Conservation (phyloP, 2,329 filamentous ascomycete species). For the Didymella sp. region DNA sequence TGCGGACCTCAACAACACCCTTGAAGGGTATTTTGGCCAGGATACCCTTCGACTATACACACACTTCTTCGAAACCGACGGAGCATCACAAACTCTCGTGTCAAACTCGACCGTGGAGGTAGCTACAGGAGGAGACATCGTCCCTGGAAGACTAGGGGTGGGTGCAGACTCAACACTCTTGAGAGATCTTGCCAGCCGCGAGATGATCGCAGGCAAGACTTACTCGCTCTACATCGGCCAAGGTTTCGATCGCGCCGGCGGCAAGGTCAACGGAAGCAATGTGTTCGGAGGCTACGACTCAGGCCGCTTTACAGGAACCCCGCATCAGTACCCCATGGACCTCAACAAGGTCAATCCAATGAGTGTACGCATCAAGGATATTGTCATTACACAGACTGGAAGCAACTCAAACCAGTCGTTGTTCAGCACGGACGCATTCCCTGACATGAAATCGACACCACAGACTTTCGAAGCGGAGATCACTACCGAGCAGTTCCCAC, state of each 20-base stretch:
- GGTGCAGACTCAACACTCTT: slow-evolving; percentile 51
- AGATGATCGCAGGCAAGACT: slow-evolving; percentile 50
- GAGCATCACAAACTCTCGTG: slow-evolving; percentile 46
- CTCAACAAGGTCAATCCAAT: slow-evolving; percentile 44
- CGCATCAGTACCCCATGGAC: slow-evolving; percentile 46
- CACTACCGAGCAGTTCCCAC: slow-evolving; percentile 53
- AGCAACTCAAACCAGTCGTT: slow-evolving; percentile 45
- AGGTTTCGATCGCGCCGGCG: slow-evolving; percentile 51
- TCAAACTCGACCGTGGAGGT: slow-evolving; percentile 47
- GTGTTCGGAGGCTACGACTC: slow-evolving; percentile 56
- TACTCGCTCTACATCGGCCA: slow-evolving; percentile 55
- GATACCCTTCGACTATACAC: slow-evolving; percentile 51
- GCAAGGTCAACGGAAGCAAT: slow-evolving; percentile 52
- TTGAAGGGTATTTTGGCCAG: slow-evolving; percentile 41
- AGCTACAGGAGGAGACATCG: slow-evolving; percentile 39
- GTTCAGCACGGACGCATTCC: slow-evolving; percentile 42
- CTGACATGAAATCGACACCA: slow-evolving; percentile 41
- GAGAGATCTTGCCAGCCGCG: slow-evolving; percentile 43
- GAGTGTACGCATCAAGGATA: slow-evolving; percentile 50
- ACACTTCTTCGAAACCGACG: slow-evolving; percentile 51
- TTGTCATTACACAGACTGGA: slow-evolving; percentile 45
- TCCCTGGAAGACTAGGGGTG: slow-evolving; percentile 50
- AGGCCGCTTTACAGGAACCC: slow-evolving; percentile 49
- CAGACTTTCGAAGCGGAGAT: slow-evolving; percentile 51
- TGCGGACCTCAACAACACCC: slow-evolving; percentile 26